Evolutionary conservation across 768 basidiomycete species (phyloP), one percentile per base, ranked within the genome.

Genomic region (Auricularia sp.): DNA sequence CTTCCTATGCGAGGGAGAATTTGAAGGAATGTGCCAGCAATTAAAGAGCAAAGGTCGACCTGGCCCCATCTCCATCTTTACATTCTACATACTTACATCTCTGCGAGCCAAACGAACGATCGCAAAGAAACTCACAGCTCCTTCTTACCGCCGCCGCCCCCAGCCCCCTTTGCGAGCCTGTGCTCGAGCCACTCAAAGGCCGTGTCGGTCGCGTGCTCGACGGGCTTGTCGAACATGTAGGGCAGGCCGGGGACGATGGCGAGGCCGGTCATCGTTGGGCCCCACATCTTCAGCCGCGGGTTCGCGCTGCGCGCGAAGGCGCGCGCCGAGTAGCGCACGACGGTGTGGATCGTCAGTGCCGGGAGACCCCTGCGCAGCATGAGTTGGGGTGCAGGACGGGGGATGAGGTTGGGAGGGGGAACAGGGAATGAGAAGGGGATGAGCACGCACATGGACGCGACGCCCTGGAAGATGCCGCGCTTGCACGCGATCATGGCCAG

Each of bases 301-400:
- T 82, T 88, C 64, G 81, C 75, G 64, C 84, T 84, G 64, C 68
- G 67, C 54, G 74, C 77, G 71, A 90, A 89, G 2, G 83, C 82
- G 64, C 84, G 85, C 70, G 85, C 85, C 2, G 88, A 81, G 70
- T 90, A 86, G 35, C 81, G 83, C 58, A 93, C 91, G 4, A 87
- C 83, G 1, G 88, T 88, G 72, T 93, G 91, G 63, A 93, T 92
- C 1, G 91, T 93, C 64, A 93, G 81, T 0, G 90, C 90, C 1
- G 90, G 90, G 21, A 91, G 81, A 3, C 85, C 89, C 89, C 89
- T 91, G 42, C 10, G 33, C 34, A 29, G 29, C 29, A 29, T 29
- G 29, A 29, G 29, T 29, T 29, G 29, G 29, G 29, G 2, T 2
- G 29, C 29, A 29, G 29, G 29, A 29, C 2, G 23, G 23, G 23